A percentile compares a stretch with the other conserved stretches of the same genome.
Evolutionary conservation across 2,329 filamentous ascomycete genomes (phyloP).

Genomic region (Calonectria hongkongensis): DNA sequence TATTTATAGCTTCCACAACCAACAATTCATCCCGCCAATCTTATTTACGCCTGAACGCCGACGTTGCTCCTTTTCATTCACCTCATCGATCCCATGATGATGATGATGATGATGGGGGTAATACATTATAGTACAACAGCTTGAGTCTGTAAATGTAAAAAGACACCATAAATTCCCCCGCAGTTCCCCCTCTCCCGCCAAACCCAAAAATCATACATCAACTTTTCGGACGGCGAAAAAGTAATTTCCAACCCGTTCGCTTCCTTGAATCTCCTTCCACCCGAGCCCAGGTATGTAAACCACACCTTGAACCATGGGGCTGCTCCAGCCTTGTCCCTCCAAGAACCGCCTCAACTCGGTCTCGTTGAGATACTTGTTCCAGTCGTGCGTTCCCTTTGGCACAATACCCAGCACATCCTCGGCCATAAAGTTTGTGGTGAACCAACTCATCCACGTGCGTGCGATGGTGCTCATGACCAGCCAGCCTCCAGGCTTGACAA

Average conservation of each 20-base stretch:
- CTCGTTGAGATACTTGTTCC: slow-evolving; percentile 95
- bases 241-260: slow-evolving; percentile 94
- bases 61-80: background rate
- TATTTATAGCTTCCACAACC: background rate
- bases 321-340: slow-evolving; percentile 74
- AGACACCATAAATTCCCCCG: background rate
- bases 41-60: background rate
- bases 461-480: slow-evolving; percentile 94
- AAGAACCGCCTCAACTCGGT: slow-evolving; percentile 80
- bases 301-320: slow-evolving; percentile 82
- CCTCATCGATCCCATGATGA: slow-evolving; percentile 8
- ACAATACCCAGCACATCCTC: slow-evolving; percentile 93
- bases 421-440: slow-evolving; percentile 93
- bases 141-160: background rate
- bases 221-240: slow-evolving; percentile 87
- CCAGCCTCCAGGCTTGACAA: slow-evolving; percentile 94
- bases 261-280: slow-evolving; percentile 88
- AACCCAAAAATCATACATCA: slow-evolving; percentile 36
- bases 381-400: slow-evolving; percentile 94
- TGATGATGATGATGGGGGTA: background rate
- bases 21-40: background rate
- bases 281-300: slow-evolving; percentile 93
- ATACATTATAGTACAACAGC: slow-evolving; percentile 36
- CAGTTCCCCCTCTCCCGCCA: background rate
- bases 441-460: slow-evolving; percentile 89